These are phyloP conservation scores for Maudiozyma serrabonitensis DNA, from an alignment of 805 yeast genomes.

Conservation along the genomic window DNA sequence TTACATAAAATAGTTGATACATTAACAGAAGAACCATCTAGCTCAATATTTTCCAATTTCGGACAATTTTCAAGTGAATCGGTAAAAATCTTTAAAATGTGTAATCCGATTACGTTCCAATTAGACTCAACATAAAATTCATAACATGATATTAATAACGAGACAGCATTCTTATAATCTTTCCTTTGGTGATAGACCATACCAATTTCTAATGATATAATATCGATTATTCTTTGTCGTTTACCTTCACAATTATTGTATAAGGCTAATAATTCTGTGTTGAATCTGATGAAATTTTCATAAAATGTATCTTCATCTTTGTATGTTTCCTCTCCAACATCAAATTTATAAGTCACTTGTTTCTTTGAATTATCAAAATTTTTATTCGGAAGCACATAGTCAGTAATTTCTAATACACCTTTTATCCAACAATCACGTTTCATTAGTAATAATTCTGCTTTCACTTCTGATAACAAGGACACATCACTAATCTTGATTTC, in stretches of 20 bases:
- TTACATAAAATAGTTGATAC: slow-evolving; percentile 21
- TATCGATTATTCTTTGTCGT: slow-evolving; percentile 58
- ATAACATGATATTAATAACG: slow-evolving; percentile 58
- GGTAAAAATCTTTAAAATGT: slow-evolving; percentile 56
- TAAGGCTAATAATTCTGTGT: slow-evolving; percentile 32
- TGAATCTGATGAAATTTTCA: slow-evolving; percentile 39
- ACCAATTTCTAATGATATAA: slow-evolving; percentile 73
- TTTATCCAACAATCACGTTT: slow-evolving; percentile 33
- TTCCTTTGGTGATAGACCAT: slow-evolving; percentile 49
- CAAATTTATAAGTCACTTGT: slow-evolving; percentile 7
- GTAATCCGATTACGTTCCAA: slow-evolving; percentile 64
- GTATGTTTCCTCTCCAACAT: slow-evolving; percentile 9
- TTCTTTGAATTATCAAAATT: slow-evolving; percentile 1
- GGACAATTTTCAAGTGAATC: slow-evolving; percentile 44
- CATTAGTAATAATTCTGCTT: slow-evolving; percentile 34
- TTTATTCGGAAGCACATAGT: slow-evolving; percentile 11
- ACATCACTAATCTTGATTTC: slow-evolving; percentile 2
- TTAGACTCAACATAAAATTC: slow-evolving; percentile 57
- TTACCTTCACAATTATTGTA: slow-evolving; percentile 13
- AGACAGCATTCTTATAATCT: slow-evolving; percentile 50
- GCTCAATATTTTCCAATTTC: slow-evolving; percentile 10
- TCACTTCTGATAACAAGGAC: slow-evolving; percentile 18
- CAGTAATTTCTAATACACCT: slow-evolving; percentile 13
- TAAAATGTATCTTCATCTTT: slow-evolving; percentile 16
- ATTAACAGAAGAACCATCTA: slow-evolving; percentile 21